A percentile compares a stretch with the other conserved stretches of the same genome.
Evolutionary conservation across 352 stramenopile species (phyloP).

Genomic region (Plasmopara viticola): DNA sequence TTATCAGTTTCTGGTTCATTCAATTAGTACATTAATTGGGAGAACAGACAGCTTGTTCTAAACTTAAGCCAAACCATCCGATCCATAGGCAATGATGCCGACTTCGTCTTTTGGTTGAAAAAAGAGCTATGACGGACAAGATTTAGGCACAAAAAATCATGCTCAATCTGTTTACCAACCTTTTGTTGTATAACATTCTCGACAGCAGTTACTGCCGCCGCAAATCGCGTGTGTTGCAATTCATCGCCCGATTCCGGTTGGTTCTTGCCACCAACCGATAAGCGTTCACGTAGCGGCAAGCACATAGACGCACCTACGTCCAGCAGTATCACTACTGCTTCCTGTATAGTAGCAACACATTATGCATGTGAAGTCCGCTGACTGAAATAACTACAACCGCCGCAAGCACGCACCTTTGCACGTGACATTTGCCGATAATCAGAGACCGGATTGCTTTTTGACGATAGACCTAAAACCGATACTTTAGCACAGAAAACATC

Average conservation of each 20-base stretch:
- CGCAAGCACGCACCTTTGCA: not conserved
- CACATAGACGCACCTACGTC: conserved; percentile 64
- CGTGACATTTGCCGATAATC: not conserved
- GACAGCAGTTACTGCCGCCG: conserved; percentile 46
- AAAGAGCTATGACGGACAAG: conserved; percentile 37
- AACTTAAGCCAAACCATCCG: conserved; percentile 22
- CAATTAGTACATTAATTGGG: not conserved
- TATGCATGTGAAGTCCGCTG: not conserved
- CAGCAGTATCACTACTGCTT: conserved; percentile 62
- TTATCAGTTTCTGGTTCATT: conserved; percentile 57
- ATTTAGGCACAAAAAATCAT: not conserved
- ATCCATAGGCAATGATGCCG: conserved; percentile 71
- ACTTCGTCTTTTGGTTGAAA: conserved; percentile 78
- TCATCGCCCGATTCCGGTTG: conserved; percentile 10
- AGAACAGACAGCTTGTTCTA: not conserved
- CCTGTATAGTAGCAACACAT: conserved; percentile 20
- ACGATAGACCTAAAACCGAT: too few species aligned
- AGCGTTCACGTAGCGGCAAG: conserved; percentile 39
- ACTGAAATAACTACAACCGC: not conserved
- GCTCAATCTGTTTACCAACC: conserved; percentile 7
- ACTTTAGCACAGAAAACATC: too few species aligned
- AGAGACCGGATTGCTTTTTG: not conserved
- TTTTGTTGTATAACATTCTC: conserved; percentile 71
- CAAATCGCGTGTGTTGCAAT: conserved; percentile 48
- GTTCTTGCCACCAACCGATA: conserved; percentile 10